phyloP scores from a whole-genome alignment of 2,329 filamentous ascomycete genomes.

The Colletotrichum melonis region DNA sequence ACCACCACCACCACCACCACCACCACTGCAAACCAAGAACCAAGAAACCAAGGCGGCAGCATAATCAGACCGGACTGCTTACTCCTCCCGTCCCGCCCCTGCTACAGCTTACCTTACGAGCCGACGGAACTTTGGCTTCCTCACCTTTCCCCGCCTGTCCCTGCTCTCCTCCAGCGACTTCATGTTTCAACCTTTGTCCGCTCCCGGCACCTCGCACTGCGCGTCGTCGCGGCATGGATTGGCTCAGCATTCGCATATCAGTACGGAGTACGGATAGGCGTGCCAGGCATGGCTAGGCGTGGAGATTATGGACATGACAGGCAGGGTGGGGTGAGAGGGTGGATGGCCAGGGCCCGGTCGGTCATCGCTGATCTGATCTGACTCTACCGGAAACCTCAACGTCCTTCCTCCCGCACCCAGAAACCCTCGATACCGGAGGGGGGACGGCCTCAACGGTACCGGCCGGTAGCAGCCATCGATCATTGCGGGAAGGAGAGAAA shows the following conservation, averaged over 20 bases:
- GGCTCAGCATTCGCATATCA: not conserved
- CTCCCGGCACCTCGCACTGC: slow-evolving; percentile 19
- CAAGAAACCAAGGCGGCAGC: not conserved
- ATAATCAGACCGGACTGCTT: not conserved
- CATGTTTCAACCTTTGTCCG: slow-evolving; percentile 27
- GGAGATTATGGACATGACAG: not conserved
- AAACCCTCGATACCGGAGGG: not conserved
- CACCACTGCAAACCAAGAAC: too few species aligned
- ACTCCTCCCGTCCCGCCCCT: not conserved
- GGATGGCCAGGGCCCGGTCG: slow-evolving; percentile 13
- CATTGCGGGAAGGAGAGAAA: not conserved
- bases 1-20: not conserved
- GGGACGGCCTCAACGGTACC: slow-evolving; percentile 14
- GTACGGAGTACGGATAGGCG: not conserved
- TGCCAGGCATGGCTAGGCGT: not conserved
- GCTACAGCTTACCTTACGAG: not conserved
- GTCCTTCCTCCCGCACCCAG: slow-evolving; percentile 20
- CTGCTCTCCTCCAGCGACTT: slow-evolving; percentile 3
- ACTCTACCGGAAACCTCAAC: slow-evolving; percentile 32
- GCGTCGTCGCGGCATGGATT: not conserved
- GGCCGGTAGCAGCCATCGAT: slow-evolving; percentile 12
- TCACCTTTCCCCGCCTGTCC: not conserved
- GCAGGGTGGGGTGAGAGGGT: not conserved
- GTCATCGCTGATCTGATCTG: slow-evolving; percentile 24
- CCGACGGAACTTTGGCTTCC: not conserved